These are phyloP conservation scores for Cystobasidium pallidum DNA, from an alignment of 1,284 basidiomycete genomes.

Conservation along the genomic window DNA sequence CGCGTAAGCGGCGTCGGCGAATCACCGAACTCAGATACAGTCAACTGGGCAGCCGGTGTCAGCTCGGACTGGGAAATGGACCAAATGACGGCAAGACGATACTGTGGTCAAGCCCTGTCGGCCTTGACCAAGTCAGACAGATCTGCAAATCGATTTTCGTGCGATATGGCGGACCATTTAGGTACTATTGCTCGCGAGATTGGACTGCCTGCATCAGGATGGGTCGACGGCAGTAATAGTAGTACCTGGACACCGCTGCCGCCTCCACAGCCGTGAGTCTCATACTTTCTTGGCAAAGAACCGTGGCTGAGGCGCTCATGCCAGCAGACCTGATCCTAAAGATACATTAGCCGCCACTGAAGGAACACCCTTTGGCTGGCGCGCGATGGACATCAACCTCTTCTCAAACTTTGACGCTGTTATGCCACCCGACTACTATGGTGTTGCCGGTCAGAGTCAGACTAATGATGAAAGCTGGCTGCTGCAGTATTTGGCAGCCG, in stretches of 20 bases:
- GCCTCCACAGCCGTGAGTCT: constrained; percentile 12
- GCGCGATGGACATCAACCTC: constrained; percentile 7
- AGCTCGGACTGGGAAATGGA: constrained; percentile 23
- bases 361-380: constrained; percentile 2
- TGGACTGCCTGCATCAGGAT: constrained; percentile 9
- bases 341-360: not conserved
- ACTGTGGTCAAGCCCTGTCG: constrained; percentile 23
- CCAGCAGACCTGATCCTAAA: constrained; percentile 1
- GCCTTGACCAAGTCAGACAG: constrained; percentile 11
- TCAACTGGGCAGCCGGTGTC: not conserved
- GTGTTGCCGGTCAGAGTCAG: not conserved
- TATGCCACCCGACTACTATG: constrained; percentile 15
- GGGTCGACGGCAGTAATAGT: not conserved
- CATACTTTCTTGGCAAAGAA: too few relatives aligned
- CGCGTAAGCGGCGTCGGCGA: constrained; percentile 14
- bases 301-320: too few relatives aligned
- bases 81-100: constrained; percentile 5
- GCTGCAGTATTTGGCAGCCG: constrained; percentile 1
- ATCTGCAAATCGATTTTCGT: constrained; percentile 18
- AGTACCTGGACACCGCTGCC: constrained; percentile 6
- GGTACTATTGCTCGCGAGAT: constrained; percentile 20
- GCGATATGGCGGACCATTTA: constrained; percentile 22
- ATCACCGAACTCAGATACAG: constrained; percentile 9
- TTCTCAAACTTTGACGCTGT: constrained; percentile 20
- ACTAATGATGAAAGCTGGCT: constrained; percentile 21